Evolutionary conservation across 2,329 filamentous ascomycete species (phyloP).

Genomic region (Leptographium radiaticola): DNA sequence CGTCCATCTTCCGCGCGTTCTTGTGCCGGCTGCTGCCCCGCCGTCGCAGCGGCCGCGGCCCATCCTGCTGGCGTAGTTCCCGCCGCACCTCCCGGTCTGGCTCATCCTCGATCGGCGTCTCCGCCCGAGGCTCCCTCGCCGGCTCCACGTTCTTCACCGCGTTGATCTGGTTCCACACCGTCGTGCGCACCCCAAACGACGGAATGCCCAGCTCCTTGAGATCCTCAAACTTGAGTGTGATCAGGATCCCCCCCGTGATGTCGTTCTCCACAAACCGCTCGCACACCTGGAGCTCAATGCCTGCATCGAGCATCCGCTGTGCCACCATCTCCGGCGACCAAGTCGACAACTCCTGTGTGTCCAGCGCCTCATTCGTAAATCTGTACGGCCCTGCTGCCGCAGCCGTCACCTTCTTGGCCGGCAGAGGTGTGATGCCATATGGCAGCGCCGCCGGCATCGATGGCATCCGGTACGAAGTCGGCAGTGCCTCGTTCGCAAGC

Average conservation of each 20-base stretch:
- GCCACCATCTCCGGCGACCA: conserved; percentile 71
- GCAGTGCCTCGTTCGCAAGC: neutral
- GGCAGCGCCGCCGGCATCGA: conserved; percentile 20
- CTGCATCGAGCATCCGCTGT: conserved; percentile 74
- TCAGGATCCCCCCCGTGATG: conserved; percentile 75
- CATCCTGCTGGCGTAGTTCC: conserved; percentile 23
- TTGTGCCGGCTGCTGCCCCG: conserved; percentile 25
- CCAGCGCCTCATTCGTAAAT: conserved; percentile 43
- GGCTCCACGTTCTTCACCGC: conserved; percentile 45
- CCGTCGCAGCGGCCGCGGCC: conserved; percentile 22
- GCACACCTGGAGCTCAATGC: conserved; percentile 63
- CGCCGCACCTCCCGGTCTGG: conserved; percentile 36
- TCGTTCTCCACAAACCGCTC: conserved; percentile 86
- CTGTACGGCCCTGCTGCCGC: conserved; percentile 35
- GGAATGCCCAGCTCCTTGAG: conserved; percentile 68
- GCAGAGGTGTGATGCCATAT: conserved; percentile 24
- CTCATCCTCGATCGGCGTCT: conserved; percentile 49
- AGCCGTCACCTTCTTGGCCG: conserved; percentile 21
- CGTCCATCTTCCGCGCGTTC: conserved; percentile 39
- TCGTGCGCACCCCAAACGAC: conserved; percentile 70
- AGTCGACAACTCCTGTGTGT: conserved; percentile 43
- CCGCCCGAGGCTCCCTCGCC: conserved; percentile 32
- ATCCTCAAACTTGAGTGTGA: conserved; percentile 86
- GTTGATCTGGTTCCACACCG: conserved; percentile 70
- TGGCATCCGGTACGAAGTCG: neutral